Percentiles rank a stretch among this genome's conserved stretches.
These are phyloP conservation scores for Chlamydomonas asymmetrica DNA, from an alignment of 139 green algal genomes.

Conservation along the genomic window DNA sequence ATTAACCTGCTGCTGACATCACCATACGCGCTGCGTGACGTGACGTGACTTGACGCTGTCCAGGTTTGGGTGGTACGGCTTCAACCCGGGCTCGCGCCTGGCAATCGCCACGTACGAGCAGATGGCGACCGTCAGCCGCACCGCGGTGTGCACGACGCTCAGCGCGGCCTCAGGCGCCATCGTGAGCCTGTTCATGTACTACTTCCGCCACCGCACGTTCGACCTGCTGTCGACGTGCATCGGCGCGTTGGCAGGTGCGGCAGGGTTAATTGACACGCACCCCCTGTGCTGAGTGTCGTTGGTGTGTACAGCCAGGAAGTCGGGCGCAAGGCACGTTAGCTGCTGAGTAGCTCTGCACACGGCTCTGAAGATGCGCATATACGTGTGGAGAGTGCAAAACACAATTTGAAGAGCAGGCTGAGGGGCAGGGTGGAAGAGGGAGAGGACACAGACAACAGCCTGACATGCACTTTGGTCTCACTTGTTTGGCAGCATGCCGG, in stretches of 20 bases:
- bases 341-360: no score
- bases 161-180: constrained; percentile 42
- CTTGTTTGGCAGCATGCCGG: no score
- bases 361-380: no score
- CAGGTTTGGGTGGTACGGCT: constrained; percentile 31
- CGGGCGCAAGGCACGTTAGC: no score
- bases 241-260: constrained; percentile 30
- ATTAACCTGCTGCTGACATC: no score
- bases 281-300: no score
- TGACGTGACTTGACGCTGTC: no score
- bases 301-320: no score
- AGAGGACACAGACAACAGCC: background rate
- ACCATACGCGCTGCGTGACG: no score
- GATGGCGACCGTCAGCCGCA: constrained; percentile 20
- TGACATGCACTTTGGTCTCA: no score
- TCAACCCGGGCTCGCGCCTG: constrained; percentile 62
- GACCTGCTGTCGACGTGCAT: constrained; percentile 39
- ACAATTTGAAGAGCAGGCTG: background rate
- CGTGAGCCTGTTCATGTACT: constrained; percentile 3
- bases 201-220: constrained; percentile 27
- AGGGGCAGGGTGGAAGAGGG: background rate
- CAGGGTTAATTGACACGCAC: no score
- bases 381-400: no score
- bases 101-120: constrained; percentile 32
- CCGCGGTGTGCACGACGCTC: constrained; percentile 71